Base-by-base conservation (phyloP, 208 protist species). In the Trypanosoma congolense region DNA sequence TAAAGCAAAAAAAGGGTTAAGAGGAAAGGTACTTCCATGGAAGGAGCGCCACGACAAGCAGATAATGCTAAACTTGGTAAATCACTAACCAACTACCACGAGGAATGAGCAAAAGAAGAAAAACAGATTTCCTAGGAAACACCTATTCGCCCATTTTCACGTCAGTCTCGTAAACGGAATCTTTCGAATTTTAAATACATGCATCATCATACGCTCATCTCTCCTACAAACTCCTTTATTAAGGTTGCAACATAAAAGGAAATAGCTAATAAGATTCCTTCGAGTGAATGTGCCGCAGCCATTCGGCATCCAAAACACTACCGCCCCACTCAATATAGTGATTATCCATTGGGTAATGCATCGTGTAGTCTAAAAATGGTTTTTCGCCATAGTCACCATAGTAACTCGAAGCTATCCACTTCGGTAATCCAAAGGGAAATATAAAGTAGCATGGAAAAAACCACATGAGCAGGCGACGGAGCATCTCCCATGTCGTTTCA, bases 311-410 rank as follows among this genome's bases (percentile, higher is more conserved):
- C 14, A 93, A 70, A n/a, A 73, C 73, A 69, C 70, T 80, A 36
- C 82, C 82, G 42, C 82, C 86, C 73, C 77, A 89, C 41, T 93
- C 86, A 62, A 90, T 84, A 61, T 87, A 93, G 64, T 88, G 60
- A 61, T 93, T 93, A 72, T 93, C 86, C 71, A 90, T 79, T 2
- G 82, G 69, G 18, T 68, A 69, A 59, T 88, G 86, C 81, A 88
- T 90, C 25, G 70, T 76, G 26, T 56, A 62, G 43, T 90, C 83
- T 29, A 93, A 56, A 65, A 82, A 93, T 21, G 86, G 86, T 54
- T 90, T 89, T 62, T 90, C 82, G 38, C 86, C 86, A 66, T 93
- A 93, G 45, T 93, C 82, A n/a, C 83, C 86, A 64, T 79, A 88
- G 3, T 67, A 70, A 56, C 87, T 86, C 10, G 72, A 66, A 5